Percentiles rank a stretch among this genome's conserved stretches.
Evolutionary conservation across 2,329 filamentous ascomycete species (phyloP).

Genomic region (Botrytis sinoallii): DNA sequence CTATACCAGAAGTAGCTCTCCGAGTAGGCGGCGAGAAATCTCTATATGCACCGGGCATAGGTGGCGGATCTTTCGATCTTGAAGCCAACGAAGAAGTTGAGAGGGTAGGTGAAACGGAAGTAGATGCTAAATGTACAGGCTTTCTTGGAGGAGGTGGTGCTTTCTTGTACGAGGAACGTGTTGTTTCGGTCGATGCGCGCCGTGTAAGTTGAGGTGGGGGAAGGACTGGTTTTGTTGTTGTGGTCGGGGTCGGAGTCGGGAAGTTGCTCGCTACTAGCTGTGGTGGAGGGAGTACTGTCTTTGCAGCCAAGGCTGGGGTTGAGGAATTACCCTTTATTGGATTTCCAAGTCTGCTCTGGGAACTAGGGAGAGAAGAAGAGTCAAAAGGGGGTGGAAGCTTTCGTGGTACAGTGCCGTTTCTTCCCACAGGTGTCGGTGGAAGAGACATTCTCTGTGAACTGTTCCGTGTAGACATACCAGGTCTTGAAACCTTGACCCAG

Average conservation of each 20-base stretch:
- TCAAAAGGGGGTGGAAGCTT: conserved; percentile 36
- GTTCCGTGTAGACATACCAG: conserved; percentile 34
- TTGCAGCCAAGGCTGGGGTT: conserved; percentile 12
- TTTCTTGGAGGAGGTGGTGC: conserved; percentile 36
- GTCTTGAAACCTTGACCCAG: conserved; percentile 66
- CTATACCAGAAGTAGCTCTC: conserved; percentile 24
- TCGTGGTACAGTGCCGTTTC: conserved; percentile 25
- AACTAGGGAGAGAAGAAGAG: conserved; percentile 19
- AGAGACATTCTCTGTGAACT: conserved; percentile 17
- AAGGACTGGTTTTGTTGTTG: conserved; percentile 18
- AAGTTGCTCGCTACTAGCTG: conserved; percentile 20
- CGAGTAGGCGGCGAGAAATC: conserved; percentile 31
- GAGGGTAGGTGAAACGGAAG: conserved; percentile 22
- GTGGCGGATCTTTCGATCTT: conserved; percentile 19
- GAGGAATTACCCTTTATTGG: conserved; percentile 19
- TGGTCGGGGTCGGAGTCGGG: conserved; percentile 15
- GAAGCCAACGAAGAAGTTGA: conserved; percentile 25
- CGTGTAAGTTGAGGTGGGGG: conserved; percentile 26
- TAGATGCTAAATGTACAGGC: conserved; percentile 35
- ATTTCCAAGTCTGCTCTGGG: conserved; percentile 2
- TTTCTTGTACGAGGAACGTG: conserved; percentile 33
- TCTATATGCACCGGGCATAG: conserved; percentile 14
- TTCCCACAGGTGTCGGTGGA: conserved; percentile 22
- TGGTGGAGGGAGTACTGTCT: conserved; percentile 22
- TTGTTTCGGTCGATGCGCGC: conserved; percentile 32